Evolutionary conservation across 208 protist species (phyloP), one percentile per base, ranked within the genome.

Genomic region (Trypanosoma brucei): DNA sequence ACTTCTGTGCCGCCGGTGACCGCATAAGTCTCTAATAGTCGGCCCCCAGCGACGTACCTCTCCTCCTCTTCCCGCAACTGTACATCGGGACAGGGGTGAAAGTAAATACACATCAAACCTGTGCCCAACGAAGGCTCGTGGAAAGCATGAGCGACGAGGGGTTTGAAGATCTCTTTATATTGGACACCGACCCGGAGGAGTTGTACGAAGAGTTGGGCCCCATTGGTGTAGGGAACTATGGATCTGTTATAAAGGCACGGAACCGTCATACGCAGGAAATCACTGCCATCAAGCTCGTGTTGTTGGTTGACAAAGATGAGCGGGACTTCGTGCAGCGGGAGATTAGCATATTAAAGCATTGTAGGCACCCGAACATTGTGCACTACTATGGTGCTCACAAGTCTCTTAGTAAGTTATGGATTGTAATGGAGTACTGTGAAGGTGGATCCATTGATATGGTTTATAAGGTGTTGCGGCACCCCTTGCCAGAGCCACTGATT

Each of bases 181-280:
- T 72, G 0, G 80, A 79, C 13, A 81, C 85, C 44, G 81, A 94
- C 53, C 90, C 90, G 2, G 80, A 89, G 53, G 81, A 92, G 36
- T 51, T 91, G 14, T 95, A 92, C 50, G 86, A 93, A 59, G 79
- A 85, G 52, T 45, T 93, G 1, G 88, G 92, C 39, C 89, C 65
- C 44, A 78, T 91, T 51, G 91, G 91, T 38, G 66, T 96, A 50
- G 98, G 98, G 36, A 98, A 97, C 58, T 99, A 98, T 62, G 98
- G 98, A 34, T 91, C 97, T 34, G 98, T 99, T 11, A 97, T 98
- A 70, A 99, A 98, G 68, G 98, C 96, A 0, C 76, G 70, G 58
- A 82, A 94, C 55, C 68, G 75, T 7, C 62, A 78, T 22, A 96
- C 86, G 3, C 73, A 78, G 34, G 75, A 88, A 36, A 80, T 93